phyloP scores from a whole-genome alignment of 2,329 filamentous ascomycete genomes.

The Sclerotinia minor region DNA sequence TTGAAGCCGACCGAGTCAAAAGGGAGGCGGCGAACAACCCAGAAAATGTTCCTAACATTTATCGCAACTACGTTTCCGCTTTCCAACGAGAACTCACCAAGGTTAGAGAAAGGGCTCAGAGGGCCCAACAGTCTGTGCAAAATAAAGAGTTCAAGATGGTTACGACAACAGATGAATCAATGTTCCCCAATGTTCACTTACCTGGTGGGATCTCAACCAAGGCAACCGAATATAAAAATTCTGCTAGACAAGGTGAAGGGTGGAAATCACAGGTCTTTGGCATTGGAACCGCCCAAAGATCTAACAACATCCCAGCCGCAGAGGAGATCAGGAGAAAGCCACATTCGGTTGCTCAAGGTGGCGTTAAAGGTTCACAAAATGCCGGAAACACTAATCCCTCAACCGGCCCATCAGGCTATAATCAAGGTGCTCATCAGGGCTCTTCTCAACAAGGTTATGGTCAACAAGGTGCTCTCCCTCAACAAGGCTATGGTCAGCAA shows the following conservation, averaged over 20 bases:
- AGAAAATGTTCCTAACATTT: conserved; percentile 78
- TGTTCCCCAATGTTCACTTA: conserved; percentile 85
- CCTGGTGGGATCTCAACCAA: conserved; percentile 89
- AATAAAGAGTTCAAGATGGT: conserved; percentile 79
- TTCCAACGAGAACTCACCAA: conserved; percentile 71
- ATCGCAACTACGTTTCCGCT: conserved; percentile 78
- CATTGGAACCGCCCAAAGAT: conserved; percentile 75
- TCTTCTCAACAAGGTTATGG: neutral
- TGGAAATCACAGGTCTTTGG: conserved; percentile 96
- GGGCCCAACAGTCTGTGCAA: conserved; percentile 66
- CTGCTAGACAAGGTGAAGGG: conserved; percentile 82
- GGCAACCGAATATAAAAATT: conserved; percentile 88
- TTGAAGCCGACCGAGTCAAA: conserved; percentile 74
- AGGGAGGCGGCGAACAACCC: conserved; percentile 48
- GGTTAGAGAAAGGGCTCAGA: conserved; percentile 77
- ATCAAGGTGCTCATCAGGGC: neutral
- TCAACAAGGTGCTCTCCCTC: neutral
- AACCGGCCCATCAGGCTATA: neutral
- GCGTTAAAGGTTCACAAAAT: conserved; percentile 36
- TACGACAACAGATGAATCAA: conserved; percentile 84
- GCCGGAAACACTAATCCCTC: conserved; percentile 30
- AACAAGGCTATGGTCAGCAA: neutral
- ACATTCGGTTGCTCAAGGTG: conserved; percentile 35
- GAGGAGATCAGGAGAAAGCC: conserved; percentile 57
- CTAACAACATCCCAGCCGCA: conserved; percentile 65